Percentiles rank a stretch among this genome's conserved stretches.
Conservation (phyloP, 306 rosid genomes). For the Potentilla sterilis region DNA sequence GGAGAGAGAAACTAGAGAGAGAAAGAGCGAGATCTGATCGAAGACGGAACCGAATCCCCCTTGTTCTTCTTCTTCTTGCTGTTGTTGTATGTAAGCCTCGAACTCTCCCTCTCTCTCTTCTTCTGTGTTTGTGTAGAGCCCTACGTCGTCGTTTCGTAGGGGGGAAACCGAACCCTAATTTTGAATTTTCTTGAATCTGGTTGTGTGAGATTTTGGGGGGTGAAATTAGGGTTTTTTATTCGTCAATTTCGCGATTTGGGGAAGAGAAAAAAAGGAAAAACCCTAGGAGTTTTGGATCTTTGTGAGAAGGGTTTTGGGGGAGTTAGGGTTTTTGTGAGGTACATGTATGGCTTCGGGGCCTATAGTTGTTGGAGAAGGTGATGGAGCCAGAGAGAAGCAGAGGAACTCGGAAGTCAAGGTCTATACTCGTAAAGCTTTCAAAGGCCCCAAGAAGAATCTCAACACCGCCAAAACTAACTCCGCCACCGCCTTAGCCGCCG, state of each 20-base stretch:
- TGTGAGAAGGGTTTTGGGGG: constrained; percentile 20
- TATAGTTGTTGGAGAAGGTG: constrained; percentile 52
- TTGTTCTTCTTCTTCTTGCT: constrained; percentile 35
- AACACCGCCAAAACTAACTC: constrained; percentile 18
- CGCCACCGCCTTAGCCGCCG: background rate
- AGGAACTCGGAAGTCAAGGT: constrained; percentile 59
- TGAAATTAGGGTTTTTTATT: constrained; percentile 36
- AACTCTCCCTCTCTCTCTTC: background rate
- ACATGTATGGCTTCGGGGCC: constrained; percentile 95
- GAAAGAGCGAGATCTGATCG: constrained; percentile 65
- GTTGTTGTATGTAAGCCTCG: constrained; percentile 25
- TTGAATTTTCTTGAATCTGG: constrained; percentile 19
- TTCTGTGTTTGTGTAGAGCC: constrained; percentile 19
- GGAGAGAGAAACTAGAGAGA: constrained; percentile 63
- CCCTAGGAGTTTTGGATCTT: constrained; percentile 28
- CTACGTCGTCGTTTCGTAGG: background rate
- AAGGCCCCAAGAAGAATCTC: constrained; percentile 43
- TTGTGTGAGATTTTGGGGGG: constrained; percentile 21
- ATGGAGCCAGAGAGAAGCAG: constrained; percentile 60
- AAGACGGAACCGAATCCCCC: constrained; percentile 24
- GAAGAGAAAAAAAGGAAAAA: background rate
- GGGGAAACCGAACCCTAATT: constrained; percentile 25
- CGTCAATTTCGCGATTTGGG: background rate
- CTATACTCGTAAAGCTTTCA: constrained; percentile 64
- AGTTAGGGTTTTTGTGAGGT: constrained; percentile 69